A percentile compares a stretch with the other conserved stretches of the same genome.
phyloP scores from a whole-genome alignment of 106 monocot genomes.

The Agapanthus africanus region DNA sequence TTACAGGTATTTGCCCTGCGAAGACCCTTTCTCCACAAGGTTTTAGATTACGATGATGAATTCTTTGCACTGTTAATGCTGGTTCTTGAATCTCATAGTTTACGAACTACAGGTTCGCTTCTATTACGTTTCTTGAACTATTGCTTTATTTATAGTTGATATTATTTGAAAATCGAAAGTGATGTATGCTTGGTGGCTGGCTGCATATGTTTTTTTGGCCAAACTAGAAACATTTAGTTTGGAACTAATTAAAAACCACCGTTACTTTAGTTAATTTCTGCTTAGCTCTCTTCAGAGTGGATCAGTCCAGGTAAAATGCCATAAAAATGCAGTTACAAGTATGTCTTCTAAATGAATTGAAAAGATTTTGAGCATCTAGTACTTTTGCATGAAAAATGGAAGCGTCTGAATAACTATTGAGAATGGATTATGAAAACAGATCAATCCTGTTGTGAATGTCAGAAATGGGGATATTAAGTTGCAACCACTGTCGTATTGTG shows the following conservation, averaged over 20 bases:
- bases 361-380: not conserved
- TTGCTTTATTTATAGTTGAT: not conserved
- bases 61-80: constrained; percentile 90
- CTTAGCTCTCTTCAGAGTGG: not conserved
- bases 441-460: not conserved
- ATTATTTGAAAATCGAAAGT: not conserved
- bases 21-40: constrained; percentile 82
- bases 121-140: no score
- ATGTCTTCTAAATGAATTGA: not conserved
- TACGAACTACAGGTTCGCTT: constrained; percentile 86
- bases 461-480: not conserved
- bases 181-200: not conserved
- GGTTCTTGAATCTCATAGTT: constrained; percentile 89
- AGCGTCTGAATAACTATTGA: not conserved
- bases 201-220: no score
- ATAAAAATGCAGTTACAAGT: not conserved
- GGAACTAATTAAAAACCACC: not conserved
- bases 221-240: not conserved
- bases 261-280: not conserved
- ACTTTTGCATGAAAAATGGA: not conserved
- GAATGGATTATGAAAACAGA: not conserved
- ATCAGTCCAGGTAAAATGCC: not conserved
- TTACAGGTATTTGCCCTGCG: constrained; percentile 77
- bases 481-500: no score
- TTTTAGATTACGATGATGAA: constrained; percentile 89